Percentiles rank a stretch among this genome's conserved stretches.
Evolutionary conservation across 2,329 filamentous ascomycete species (phyloP).

Genomic region (Gremmenia infestans): DNA sequence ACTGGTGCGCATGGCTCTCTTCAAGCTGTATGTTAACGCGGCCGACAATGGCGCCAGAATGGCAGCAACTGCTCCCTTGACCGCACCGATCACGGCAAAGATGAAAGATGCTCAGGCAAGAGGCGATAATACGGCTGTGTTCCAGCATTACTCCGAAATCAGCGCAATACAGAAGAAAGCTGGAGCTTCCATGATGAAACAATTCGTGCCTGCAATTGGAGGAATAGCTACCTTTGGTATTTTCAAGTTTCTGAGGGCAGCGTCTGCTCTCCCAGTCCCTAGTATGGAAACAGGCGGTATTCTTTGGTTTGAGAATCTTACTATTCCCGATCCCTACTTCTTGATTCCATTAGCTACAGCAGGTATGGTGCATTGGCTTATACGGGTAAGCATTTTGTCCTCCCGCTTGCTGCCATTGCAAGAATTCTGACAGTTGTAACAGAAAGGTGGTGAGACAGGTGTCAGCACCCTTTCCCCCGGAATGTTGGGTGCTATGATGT

Average conservation of each 20-base stretch:
- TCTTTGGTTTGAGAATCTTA: slow-evolving; percentile 76
- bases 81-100: slow-evolving; percentile 50
- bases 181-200: slow-evolving; percentile 48
- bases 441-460: slow-evolving; percentile 47
- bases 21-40: slow-evolving; percentile 59
- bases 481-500: slow-evolving; percentile 38
- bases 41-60: slow-evolving; percentile 60
- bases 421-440: slow-evolving; percentile 7
- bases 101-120: slow-evolving; percentile 38
- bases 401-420: background rate
- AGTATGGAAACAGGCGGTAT: slow-evolving; percentile 65
- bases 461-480: slow-evolving; percentile 29
- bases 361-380: slow-evolving; percentile 47
- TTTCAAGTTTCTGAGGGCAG: slow-evolving; percentile 71
- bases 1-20: slow-evolving; percentile 57
- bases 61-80: slow-evolving; percentile 53
- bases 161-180: slow-evolving; percentile 45
- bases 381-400: slow-evolving; percentile 22
- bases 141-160: slow-evolving; percentile 45
- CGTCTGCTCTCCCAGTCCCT: slow-evolving; percentile 76
- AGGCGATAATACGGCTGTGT: slow-evolving; percentile 43
- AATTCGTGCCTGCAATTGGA: slow-evolving; percentile 54
- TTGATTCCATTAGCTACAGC: slow-evolving; percentile 64
- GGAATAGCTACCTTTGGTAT: slow-evolving; percentile 73
- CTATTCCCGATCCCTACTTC: slow-evolving; percentile 70